Evolutionary conservation across 352 stramenopile genomes (phyloP), one percentile per base, ranked within the genome.

Genomic region (Globisporangium abappressorium): DNA sequence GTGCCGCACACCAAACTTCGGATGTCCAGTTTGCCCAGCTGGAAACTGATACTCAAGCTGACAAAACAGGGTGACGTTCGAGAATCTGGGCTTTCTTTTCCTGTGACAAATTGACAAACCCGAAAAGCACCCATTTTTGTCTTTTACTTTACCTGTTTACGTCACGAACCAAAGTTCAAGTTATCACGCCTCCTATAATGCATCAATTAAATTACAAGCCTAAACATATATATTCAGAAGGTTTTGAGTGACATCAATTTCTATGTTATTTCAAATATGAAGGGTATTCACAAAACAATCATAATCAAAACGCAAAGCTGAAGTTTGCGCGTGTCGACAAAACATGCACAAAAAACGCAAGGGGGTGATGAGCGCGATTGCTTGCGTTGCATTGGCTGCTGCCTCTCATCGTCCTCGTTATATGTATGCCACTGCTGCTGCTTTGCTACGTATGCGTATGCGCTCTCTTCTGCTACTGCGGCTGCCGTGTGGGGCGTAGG

Each of bases 291-390:
- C 1, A 11, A n/a, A 34, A 34, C 22, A 58, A 18, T 12, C 5
- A 15, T 15, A 1, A 20, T 18, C 1, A 33, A 47, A 30, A 51
- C 15, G 9, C n/a, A 58, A 70, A 70, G 24, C 65, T 70, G 65
- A 70, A 70, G 33, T 70, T 70, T 68, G 38, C n/a, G 51, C 41
- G 51, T 24, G 28, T 26, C 53, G 41, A 54, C 51, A 46, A 28
- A 41, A 34, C 49, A 58, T 47, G 38, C 65, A 66, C 56, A 66
- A 33, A 57, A 70, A 58, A 63, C 65, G 65, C 65, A 70, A 70
- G 38, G 38, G n/a, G 24, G 24, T 34, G 47, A 30, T 46, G 59
- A 36, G 47, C 49, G 8, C 18, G 43, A 51, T 51, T 51, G 43
- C 43, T 51, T 51, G 43, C 26, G 18, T 46, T 38, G 60, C 58